Evolutionary conservation across 148 eudicot genomes (phyloP).

Genomic region (Amaranthus hypochondriacus): DNA sequence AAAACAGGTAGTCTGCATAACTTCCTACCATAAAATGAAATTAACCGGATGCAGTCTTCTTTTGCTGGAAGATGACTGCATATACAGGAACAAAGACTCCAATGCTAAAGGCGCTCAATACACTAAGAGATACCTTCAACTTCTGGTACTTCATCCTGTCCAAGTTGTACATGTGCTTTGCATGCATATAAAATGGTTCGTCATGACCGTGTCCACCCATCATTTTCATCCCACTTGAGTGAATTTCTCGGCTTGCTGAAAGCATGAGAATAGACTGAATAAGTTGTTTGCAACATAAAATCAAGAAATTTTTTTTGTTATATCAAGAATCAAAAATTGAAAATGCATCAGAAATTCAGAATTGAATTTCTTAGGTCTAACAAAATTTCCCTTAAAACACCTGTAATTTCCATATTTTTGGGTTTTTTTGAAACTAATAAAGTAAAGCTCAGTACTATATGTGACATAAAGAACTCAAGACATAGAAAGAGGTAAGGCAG

Average conservation of each 20-base stretch:
- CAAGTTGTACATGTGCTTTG: slow-evolving; percentile 98
- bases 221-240: slow-evolving; percentile 73
- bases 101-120: slow-evolving; percentile 63
- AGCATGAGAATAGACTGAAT: slow-evolving; percentile 4
- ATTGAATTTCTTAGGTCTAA: no score
- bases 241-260: slow-evolving; percentile 43
- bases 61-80: slow-evolving; percentile 90
- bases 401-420: no score
- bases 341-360: no score
- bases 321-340: background rate
- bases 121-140: slow-evolving; percentile 58
- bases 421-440: no score
- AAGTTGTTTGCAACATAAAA: background rate
- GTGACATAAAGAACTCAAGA: background rate
- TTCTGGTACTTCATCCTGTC: slow-evolving; percentile 82
- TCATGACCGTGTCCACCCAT: slow-evolving; percentile 87
- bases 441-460: no score
- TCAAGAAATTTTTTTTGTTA: background rate
- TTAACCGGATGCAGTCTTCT: slow-evolving; percentile 72
- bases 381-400: no score
- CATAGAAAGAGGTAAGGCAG: no score
- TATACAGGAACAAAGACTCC: slow-evolving; percentile 72
- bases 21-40: slow-evolving; percentile 8
- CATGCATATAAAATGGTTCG: slow-evolving; percentile 74
- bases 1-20: slow-evolving; percentile 7